Base-by-base conservation (phyloP, 2,329 filamentous ascomycete genomes). In the Pseudovirgaria hyperparasitica region DNA sequence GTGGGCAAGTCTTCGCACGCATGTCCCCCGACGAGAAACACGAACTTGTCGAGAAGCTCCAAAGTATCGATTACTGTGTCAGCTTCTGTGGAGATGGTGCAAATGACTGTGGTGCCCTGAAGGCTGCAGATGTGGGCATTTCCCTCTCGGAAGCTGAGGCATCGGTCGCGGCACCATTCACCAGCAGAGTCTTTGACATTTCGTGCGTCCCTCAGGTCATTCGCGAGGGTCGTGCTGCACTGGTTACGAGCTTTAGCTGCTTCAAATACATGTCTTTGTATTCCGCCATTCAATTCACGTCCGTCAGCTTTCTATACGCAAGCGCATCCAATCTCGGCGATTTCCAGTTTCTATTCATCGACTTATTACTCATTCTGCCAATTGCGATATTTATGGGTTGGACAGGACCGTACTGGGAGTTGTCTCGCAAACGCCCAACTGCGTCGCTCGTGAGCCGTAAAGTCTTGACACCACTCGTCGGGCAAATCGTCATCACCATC, bases 221-320 rank as follows among this genome's bases (percentile, higher is more conserved):
- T 37, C 54, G 85, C 39, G 90, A 98, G 62, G 90, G 90, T 12
- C 76, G 92, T 36, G 87, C 87, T 12, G 82, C 92, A 18, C 67
- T 98, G 18, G 86, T 96, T n/a, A 98, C 90, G 9, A 93, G 85
- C 55, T 98, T 98, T 61, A 92, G 82, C 60, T 98, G 90, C 61
- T 98, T 98, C 69, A 98, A 96, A 62, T 98, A 92, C 58, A 98
- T 98, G 92, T 92, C 82, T 43, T 59, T 98, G 38, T 98, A 98
- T 62, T 96, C 86, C 3, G 87, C 90, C n/a, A 98, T 98, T 39
- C 90, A 98, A 54, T 98, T 98, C 61, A 92, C 84, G 6, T 84
- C 82, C 1, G 92, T 98, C 46, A 92, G 81, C 65, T 94, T 98
- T 50, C 67, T 98, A 10, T 98, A 98, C 54, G 82, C 85, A 5